Evolutionary conservation across 164 flowering plant species (phyloP).

Genomic region (Brasenia schreberi): DNA sequence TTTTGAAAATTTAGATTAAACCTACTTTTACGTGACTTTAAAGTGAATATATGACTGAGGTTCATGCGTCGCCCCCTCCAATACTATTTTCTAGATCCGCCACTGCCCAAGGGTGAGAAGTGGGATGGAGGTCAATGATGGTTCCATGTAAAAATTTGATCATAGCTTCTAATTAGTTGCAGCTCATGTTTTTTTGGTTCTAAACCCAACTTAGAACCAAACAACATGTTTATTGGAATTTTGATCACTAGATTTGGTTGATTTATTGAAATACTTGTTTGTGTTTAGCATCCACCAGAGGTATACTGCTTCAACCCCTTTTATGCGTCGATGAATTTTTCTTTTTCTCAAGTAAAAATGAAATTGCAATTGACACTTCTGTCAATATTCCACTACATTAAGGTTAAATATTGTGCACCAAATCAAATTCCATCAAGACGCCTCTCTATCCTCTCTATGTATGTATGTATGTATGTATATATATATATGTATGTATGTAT

Average conservation of each 20-base stretch:
- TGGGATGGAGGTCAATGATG: neutral
- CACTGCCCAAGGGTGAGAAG: neutral
- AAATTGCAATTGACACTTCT: too few relatives aligned
- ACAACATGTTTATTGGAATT: neutral
- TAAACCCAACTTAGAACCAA: neutral
- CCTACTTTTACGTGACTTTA: too few relatives aligned
- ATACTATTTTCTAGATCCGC: neutral
- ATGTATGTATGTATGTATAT: neutral
- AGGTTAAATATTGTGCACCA: too few relatives aligned
- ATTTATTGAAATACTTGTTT: too few relatives aligned
- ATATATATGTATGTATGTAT: neutral
- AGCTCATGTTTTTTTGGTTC: neutral
- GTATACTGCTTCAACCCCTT: too few relatives aligned
- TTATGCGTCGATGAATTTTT: too few relatives aligned
- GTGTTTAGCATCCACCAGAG: too few relatives aligned
- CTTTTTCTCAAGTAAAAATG: too few relatives aligned
- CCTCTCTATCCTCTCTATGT: neutral
- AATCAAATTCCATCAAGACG: too few relatives aligned
- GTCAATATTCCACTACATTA: too few relatives aligned
- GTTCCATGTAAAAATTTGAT: neutral
- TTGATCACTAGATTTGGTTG: neutral
- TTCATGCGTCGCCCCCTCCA: neutral
- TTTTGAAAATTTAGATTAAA: too few relatives aligned
- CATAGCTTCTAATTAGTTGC: neutral
- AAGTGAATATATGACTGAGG: neutral